Conservation (phyloP, 192 early-diverging fungal species). For the Geranomyces variabilis region DNA sequence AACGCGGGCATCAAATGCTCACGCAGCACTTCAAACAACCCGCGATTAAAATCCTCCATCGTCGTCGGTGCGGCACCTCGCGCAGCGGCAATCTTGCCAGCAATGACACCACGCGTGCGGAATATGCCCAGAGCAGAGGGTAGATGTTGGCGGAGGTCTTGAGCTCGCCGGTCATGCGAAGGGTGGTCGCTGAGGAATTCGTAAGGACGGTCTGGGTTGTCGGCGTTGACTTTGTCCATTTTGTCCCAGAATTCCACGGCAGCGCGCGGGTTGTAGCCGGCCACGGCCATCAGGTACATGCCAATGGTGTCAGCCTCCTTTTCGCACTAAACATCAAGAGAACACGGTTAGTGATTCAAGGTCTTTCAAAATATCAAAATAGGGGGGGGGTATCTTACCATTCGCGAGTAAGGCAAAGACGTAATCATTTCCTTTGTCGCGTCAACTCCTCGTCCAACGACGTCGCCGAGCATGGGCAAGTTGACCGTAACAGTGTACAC, state of each 20-base stretch:
- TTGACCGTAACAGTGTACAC: slow-evolving; percentile 48
- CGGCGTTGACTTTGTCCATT: background rate
- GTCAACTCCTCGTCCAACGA: slow-evolving; percentile 40
- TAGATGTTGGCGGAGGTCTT: slow-evolving; percentile 38
- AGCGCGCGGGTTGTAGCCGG: slow-evolving; percentile 44
- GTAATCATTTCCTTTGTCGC: slow-evolving; percentile 37
- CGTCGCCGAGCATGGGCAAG: slow-evolving; percentile 43
- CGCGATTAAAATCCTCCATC: slow-evolving; percentile 38
- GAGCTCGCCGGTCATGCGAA: slow-evolving; percentile 40
- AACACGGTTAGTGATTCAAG: background rate
- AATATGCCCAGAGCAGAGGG: slow-evolving; percentile 43
- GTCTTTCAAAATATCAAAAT: background rate
- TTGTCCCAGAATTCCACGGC: slow-evolving; percentile 38
- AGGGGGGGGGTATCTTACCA: slow-evolving; percentile 15
- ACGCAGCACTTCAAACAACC: slow-evolving; percentile 30
- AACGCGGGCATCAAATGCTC: background rate
- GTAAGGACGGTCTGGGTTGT: background rate
- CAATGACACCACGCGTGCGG: slow-evolving; percentile 25
- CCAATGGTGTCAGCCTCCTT: slow-evolving; percentile 52
- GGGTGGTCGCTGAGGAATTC: slow-evolving; percentile 49
- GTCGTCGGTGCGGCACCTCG: background rate
- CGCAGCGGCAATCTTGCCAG: background rate
- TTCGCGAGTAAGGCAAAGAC: slow-evolving; percentile 44
- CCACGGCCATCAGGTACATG: slow-evolving; percentile 50
- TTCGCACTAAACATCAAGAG: slow-evolving; percentile 33